Evolutionary conservation across 164 flowering plant genomes (phyloP), one percentile per base, ranked within the genome.

Genomic region (Amborella trichopoda): DNA sequence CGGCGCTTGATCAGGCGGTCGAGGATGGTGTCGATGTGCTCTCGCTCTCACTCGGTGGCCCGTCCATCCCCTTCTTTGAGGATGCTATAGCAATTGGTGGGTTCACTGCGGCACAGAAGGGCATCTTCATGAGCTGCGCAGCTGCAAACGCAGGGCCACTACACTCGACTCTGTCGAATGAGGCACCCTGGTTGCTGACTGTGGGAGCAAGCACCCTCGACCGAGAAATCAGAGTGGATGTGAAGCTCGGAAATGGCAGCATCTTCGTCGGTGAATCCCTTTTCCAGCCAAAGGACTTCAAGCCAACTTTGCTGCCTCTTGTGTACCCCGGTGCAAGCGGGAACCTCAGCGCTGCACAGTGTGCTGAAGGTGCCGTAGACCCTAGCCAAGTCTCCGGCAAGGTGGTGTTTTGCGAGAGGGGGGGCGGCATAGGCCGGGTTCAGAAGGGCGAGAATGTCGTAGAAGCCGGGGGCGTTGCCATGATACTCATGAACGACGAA

Each of bases 21-120:
- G 68, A 57, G n/a, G 81, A 79, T 32, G 80, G 80, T 12, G 80
- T 73, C 3, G 62, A 79, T 33, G 50, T 79, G 2, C 60, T 73
- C 17, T 70, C 78, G 1, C 22, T 63, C 19, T 73, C 78, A 1
- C 2, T 70, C 2, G 76, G 73, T 3, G 60, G 52, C 17, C 22
- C 18, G 8, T 8, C n/a, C 19, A 8, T 5, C 19, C 40, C 40
- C n/a, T 37, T 37, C n/a, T 37, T n/a, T 21, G 19, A n/a, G 40
- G 58, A 54, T 26, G 23, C 51, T 4, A 37, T 46, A 9, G 58
- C 58, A 1, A 54, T 44, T 8, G 58, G 58, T 13, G 51, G 50
- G 2, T 54, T 46, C 17, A 43, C 40, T 14, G 57, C 57, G 0
- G 23, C 36, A 28, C 10, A 34, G 20, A 34, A 45, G 19, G 57